phyloP scores from a whole-genome alignment of 2,329 filamentous ascomycete species.

The Colletotrichum chlorophyti region DNA sequence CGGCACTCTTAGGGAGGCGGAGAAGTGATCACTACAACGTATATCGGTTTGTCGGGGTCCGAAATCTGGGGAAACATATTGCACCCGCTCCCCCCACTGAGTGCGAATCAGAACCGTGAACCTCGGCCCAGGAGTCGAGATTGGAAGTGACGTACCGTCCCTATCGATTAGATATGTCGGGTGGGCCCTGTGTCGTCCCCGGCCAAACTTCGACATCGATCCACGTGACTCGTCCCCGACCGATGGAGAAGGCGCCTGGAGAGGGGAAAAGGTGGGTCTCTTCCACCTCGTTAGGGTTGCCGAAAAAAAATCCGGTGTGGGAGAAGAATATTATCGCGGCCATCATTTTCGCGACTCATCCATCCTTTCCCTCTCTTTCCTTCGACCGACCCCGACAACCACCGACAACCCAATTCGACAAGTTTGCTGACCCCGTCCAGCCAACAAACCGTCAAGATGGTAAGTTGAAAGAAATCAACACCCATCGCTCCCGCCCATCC shows the following conservation, averaged over 20 bases:
- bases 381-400: slow-evolving; percentile 37
- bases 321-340: slow-evolving; percentile 40
- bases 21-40: too few relatives aligned
- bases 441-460: slow-evolving; percentile 71
- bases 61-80: slow-evolving; percentile 21
- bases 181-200: too few relatives aligned
- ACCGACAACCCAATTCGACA: slow-evolving; percentile 23
- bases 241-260: slow-evolving; percentile 25
- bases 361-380: too few relatives aligned
- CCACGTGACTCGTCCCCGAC: slow-evolving; percentile 50
- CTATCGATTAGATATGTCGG: too few relatives aligned
- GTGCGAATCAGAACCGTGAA: slow-evolving; percentile 8
- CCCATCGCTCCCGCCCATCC: too few relatives aligned
- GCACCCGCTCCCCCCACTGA: slow-evolving; percentile 5
- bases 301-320: slow-evolving; percentile 47
- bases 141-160: too few relatives aligned
- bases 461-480: slow-evolving; percentile 60
- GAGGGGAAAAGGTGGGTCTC: slow-evolving; percentile 26
- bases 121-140: slow-evolving; percentile 25
- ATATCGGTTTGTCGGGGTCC: slow-evolving; percentile 4
- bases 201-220: background rate
- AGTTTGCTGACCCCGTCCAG: slow-evolving; percentile 32
- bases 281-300: slow-evolving; percentile 45
- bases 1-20: slow-evolving; percentile 9
- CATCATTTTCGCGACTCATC: slow-evolving; percentile 30